Conservation (phyloP, 2,329 filamentous ascomycete genomes). For the Purpureocillium lavendulum region DNA sequence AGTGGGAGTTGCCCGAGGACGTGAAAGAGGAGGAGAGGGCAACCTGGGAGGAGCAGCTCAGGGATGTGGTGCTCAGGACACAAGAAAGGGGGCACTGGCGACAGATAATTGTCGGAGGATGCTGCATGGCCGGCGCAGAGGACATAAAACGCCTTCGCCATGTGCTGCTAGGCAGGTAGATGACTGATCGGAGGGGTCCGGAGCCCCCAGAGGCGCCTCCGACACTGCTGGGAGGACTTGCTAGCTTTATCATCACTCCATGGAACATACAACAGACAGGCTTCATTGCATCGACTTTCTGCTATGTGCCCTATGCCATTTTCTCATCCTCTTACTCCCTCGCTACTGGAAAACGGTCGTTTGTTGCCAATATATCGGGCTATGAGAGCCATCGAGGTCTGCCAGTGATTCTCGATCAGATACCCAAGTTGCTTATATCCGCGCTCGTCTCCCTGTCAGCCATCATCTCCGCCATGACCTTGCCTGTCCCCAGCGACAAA, state of each 20-base stretch:
- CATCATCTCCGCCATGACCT: constrained; percentile 63
- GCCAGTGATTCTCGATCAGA: too few species aligned
- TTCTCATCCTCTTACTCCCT: too few species aligned
- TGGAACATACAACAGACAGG: too few species aligned
- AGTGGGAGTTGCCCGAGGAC: constrained; percentile 42
- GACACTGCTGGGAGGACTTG: too few species aligned
- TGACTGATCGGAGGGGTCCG: too few species aligned
- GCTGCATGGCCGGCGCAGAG: constrained; percentile 38
- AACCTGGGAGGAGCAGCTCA: constrained; percentile 39
- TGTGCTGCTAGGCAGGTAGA: not conserved
- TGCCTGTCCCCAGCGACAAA: constrained; percentile 58
- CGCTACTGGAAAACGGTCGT: too few species aligned
- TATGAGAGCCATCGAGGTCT: too few species aligned
- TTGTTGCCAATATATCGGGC: too few species aligned
- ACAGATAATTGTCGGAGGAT: constrained; percentile 42
- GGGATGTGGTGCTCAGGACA: constrained; percentile 28
- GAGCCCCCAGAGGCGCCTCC: too few species aligned
- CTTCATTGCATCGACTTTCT: too few species aligned
- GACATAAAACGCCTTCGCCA: constrained; percentile 23
- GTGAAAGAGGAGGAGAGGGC: constrained; percentile 9
- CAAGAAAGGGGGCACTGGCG: constrained; percentile 30
- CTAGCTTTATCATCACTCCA: too few species aligned
- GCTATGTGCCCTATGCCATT: too few species aligned
- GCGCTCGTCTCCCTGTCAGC: constrained; percentile 48
- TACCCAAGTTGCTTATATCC: constrained; percentile 33